Base-by-base conservation (phyloP, 202 grass and related monocot species). In the Sporobolus alterniflorus region DNA sequence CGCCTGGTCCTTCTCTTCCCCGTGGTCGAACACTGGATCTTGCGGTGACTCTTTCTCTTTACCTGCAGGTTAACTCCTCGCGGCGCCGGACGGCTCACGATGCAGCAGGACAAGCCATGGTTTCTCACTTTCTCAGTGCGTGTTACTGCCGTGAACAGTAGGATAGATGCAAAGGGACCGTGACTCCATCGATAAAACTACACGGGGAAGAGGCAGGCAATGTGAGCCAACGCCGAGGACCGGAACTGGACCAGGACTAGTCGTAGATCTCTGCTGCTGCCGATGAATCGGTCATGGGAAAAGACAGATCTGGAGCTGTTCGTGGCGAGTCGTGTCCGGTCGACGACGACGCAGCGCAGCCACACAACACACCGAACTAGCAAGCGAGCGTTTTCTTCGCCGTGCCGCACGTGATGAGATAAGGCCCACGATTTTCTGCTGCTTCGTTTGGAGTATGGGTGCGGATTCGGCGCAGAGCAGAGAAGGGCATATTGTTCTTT, bases 251-350 rank as follows among this genome's bases (percentile, higher is more conserved):
- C n/a, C 25, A 72, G 44, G 30, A 49, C 32, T 13, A 14, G 2
- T 44, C 2, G 43, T 46, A 67, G 79, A 82, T 83, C 65, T 59
- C 47, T 78, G 67, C 1, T 43, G 50, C n/a, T 44, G 39, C 29
- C 0, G 52, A 64, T 64, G 31, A 18, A 41, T 40, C 71, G 71
- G 81, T 85, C 44, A 85, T 51, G 26, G 88, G 67, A 86, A 74
- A 62, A 73, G 88, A 82, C 78, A 90, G 88, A 83, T 86, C 83
- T 73, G 11, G 69, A 39, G 78, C 67, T 79, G 88, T 69, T 83
- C 26, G 61, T 30, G 17, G 67, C 83, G 41, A 61, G 88, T 83
- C 28, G 34, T 42, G 44, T 80, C 61, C 20, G 55, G 80, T 78
- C 50, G 81, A 68, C 68, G 68, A 55, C 65, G 34, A 18, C 65